Conservation (phyloP, 352 stramenopile species). For the Plasmopara halstedii region DNA sequence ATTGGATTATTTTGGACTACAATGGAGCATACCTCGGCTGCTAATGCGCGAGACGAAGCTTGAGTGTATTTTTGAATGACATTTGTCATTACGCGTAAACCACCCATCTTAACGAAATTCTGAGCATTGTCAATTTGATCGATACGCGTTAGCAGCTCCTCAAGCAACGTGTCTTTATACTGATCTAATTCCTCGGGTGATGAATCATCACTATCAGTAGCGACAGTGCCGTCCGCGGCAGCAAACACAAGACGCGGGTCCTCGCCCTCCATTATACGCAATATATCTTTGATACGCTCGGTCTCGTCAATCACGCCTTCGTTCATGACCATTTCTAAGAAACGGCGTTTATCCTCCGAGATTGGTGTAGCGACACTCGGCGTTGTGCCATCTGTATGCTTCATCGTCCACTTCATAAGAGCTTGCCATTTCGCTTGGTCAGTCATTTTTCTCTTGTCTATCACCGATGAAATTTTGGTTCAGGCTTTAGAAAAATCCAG, state of each 20-base stretch:
- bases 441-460: slow-evolving; percentile 6
- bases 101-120: slow-evolving; percentile 84
- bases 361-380: slow-evolving; percentile 60
- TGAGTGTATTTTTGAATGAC: slow-evolving; percentile 53
- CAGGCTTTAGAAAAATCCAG: neutral
- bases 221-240: slow-evolving; percentile 27
- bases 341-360: slow-evolving; percentile 65
- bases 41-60: slow-evolving; percentile 46
- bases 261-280: slow-evolving; percentile 75
- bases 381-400: slow-evolving; percentile 74
- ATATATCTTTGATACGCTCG: slow-evolving; percentile 76
- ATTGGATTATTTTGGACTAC: slow-evolving; percentile 85
- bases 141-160: slow-evolving; percentile 78
- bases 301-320: slow-evolving; percentile 81
- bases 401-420: slow-evolving; percentile 86
- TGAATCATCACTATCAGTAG: slow-evolving; percentile 28
- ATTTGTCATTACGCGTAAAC: slow-evolving; percentile 44
- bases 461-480: too few species aligned
- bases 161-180: slow-evolving; percentile 76
- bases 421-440: slow-evolving; percentile 84
- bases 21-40: slow-evolving; percentile 70
- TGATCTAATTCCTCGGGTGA: slow-evolving; percentile 58
- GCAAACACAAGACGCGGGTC: slow-evolving; percentile 65
- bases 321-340: slow-evolving; percentile 79
- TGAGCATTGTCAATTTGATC: slow-evolving; percentile 86